Evolutionary conservation across 148 eudicot genomes (phyloP).

Genomic region (Vaccinium macrocarpon): DNA sequence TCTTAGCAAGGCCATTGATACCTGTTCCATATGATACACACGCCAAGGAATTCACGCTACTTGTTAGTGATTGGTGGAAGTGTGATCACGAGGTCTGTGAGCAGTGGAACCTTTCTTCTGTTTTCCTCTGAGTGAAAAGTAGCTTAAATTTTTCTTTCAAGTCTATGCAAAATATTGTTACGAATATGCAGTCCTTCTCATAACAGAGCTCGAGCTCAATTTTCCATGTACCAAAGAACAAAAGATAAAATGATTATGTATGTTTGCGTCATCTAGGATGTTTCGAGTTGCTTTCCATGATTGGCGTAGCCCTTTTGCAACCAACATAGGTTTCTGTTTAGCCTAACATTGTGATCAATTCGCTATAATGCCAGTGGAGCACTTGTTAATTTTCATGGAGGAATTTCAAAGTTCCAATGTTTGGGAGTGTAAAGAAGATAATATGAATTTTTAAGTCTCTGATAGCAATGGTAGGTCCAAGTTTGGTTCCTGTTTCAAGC

Average conservation of each 20-base stretch:
- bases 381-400: background rate
- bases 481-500: background rate
- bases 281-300: background rate
- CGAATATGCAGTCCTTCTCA: background rate
- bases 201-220: background rate
- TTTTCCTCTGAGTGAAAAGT: background rate
- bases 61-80: slow-evolving; percentile 76
- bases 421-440: background rate
- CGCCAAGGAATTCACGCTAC: slow-evolving; percentile 44
- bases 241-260: background rate
- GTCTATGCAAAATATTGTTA: background rate
- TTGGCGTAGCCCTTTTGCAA: background rate
- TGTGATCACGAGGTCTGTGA: slow-evolving; percentile 61
- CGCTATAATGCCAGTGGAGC: background rate
- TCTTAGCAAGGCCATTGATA: slow-evolving; percentile 53
- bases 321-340: background rate
- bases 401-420: background rate
- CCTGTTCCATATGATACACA: slow-evolving; percentile 61
- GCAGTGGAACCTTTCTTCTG: background rate
- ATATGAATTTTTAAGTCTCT: too few species aligned
- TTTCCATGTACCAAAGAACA: too few species aligned
- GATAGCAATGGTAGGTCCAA: too few species aligned
- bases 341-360: background rate
- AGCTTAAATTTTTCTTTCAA: background rate
- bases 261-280: background rate